Conservation (phyloP, 192 early-diverging fungal genomes). For the Backusella sp. region DNA sequence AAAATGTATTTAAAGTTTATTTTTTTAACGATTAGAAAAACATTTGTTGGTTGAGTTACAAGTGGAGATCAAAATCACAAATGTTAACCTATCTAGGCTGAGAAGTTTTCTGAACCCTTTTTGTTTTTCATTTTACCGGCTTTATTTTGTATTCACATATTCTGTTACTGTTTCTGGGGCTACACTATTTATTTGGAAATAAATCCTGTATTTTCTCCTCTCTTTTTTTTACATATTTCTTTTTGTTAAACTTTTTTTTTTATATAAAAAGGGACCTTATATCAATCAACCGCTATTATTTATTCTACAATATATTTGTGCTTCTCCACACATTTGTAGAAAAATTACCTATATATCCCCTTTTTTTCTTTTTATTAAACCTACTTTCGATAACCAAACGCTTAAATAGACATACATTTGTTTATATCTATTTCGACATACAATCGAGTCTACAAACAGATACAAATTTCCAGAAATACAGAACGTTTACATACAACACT, state of each 20-base stretch:
- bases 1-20: neutral
- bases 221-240: neutral
- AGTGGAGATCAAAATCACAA: neutral
- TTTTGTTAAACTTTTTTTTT: neutral
- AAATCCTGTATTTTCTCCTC: neutral
- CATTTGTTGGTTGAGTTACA: neutral
- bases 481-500: neutral
- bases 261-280: neutral
- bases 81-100: neutral
- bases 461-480: neutral
- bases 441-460: neutral
- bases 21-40: neutral
- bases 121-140: neutral
- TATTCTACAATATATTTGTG: neutral
- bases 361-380: neutral
- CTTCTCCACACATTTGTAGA: neutral
- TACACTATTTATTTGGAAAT: neutral
- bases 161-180: slow-evolving; percentile 7
- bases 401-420: neutral
- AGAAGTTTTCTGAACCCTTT: slow-evolving; percentile 2
- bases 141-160: slow-evolving; percentile 5
- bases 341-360: neutral
- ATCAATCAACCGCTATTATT: neutral
- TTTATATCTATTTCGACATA: neutral
- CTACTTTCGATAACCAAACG: neutral